Evolutionary conservation across 768 basidiomycete genomes (phyloP).

Genomic region (Lyophyllum decastes): DNA sequence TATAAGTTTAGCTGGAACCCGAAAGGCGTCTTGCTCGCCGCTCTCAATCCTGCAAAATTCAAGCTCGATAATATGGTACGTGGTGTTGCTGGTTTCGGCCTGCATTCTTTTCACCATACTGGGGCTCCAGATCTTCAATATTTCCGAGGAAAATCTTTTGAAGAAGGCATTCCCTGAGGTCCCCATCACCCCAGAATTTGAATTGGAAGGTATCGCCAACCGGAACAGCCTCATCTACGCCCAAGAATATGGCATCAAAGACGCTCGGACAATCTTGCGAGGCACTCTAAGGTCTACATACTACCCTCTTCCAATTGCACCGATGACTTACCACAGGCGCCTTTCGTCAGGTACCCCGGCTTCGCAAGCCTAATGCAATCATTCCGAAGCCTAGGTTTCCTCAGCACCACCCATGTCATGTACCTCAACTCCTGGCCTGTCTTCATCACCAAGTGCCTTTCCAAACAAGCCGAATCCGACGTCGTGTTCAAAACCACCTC

Average conservation of each 20-base stretch:
- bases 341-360: slow-evolving; percentile 70
- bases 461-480: slow-evolving; percentile 16
- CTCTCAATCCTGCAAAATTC: slow-evolving; percentile 71
- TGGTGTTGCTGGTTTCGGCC: neutral
- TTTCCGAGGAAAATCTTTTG: slow-evolving; percentile 58
- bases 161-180: slow-evolving; percentile 62
- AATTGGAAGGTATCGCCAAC: slow-evolving; percentile 85
- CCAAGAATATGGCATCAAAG: slow-evolving; percentile 59
- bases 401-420: slow-evolving; percentile 46
- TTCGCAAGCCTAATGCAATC: slow-evolving; percentile 74
- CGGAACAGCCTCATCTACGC: slow-evolving; percentile 77
- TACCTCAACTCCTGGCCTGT: slow-evolving; percentile 38
- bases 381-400: slow-evolving; percentile 70
- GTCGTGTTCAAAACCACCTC: slow-evolving; percentile 12
- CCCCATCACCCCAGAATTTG: slow-evolving; percentile 60
- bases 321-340: neutral
- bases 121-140: slow-evolving; percentile 39
- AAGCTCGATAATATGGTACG: slow-evolving; percentile 58
- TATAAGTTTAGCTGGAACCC: slow-evolving; percentile 97
- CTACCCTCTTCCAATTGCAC: neutral
- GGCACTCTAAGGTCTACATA: slow-evolving; percentile 75
- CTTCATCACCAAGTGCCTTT: slow-evolving; percentile 31
- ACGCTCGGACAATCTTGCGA: slow-evolving; percentile 63
- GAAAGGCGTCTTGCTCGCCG: slow-evolving; percentile 80
- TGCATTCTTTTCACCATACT: neutral